Evolutionary conservation across 768 basidiomycete genomes (phyloP).

Genomic region (Symmetrospora coprosmae): DNA sequence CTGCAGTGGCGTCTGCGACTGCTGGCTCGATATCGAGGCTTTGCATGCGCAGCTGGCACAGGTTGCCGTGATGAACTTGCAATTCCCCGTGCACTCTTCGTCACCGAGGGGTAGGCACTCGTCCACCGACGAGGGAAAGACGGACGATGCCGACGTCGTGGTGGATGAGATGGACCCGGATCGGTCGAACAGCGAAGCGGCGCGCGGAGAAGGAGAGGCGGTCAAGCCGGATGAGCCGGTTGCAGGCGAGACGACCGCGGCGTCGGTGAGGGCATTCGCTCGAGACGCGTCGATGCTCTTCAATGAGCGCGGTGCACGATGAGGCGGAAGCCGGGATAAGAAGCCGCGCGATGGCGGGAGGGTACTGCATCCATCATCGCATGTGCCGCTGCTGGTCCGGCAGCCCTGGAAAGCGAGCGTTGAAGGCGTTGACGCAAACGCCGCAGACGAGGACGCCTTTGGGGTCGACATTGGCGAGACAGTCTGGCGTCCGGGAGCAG

Average conservation of each 20-base stretch:
- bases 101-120: neutral
- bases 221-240: neutral
- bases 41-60: constrained; percentile 14
- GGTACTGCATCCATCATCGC: neutral
- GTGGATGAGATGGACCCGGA: constrained; percentile 9
- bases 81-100: constrained; percentile 16
- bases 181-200: constrained; percentile 5
- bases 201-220: neutral
- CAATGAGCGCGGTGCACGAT: neutral
- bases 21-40: neutral
- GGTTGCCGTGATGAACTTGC: constrained; percentile 9
- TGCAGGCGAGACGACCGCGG: neutral
- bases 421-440: too few species aligned
- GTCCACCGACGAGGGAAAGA: neutral
- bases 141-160: neutral
- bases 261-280: neutral
- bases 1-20: neutral
- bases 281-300: neutral
- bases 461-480: too few species aligned
- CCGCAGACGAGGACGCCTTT: neutral
- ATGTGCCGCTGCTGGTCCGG: too few species aligned
- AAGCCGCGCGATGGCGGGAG: neutral
- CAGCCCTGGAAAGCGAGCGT: too few species aligned
- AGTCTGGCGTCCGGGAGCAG: too few species aligned
- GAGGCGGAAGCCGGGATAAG: neutral